Base-by-base conservation (phyloP, 208 protist species). In the Strigomonas culicis region DNA sequence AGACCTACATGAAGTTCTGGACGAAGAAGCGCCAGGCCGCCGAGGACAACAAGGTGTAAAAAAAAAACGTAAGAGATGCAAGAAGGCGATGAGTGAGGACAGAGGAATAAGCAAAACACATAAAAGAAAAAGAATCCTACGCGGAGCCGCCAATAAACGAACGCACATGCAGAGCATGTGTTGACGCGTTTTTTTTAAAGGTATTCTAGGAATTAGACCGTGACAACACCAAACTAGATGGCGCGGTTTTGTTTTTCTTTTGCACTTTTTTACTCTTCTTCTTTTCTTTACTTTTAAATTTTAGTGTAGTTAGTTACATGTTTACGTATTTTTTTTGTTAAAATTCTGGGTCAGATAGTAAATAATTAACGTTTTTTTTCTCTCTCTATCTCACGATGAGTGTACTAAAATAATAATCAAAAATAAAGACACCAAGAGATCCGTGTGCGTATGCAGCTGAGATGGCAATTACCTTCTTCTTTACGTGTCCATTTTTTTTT, bases 1-100 rank as follows among this genome's bases (percentile, higher is more conserved):
- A 73, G 62, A 80, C 66, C 65, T 96, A 90, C 77, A 79, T 53
- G 46, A 91, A 90, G 76, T 93, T 81, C 76, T 96, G 90, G 90
- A 92, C 83, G 21, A 86, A 86, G 76, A 96, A 93, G 74, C 86
- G 89, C 50, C 79, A 82, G 72, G 69, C 56, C 1, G 74, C 74
- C 28, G 83, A 82, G 41, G 86, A 95, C 32, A 58, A 34, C 52
- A 58, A 58, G 52, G 15, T 34, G 11, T 58, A 58, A 34, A 58
- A 19, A 53, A 53, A 53, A 17, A 41, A 13, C 6, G 36, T 17
- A 41, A 41, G 36, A 41, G 36, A 41, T 17, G 36, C 8, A 41
- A 13, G 13, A 13, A 41, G 13, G 13, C 6, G 36, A 17, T 13
- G 13, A 13, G 36, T 6, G 36, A 41, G 13, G 36, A 41, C 8